Base-by-base conservation (phyloP, 768 basidiomycete genomes). In the Xerocomellus amylosporus region DNA sequence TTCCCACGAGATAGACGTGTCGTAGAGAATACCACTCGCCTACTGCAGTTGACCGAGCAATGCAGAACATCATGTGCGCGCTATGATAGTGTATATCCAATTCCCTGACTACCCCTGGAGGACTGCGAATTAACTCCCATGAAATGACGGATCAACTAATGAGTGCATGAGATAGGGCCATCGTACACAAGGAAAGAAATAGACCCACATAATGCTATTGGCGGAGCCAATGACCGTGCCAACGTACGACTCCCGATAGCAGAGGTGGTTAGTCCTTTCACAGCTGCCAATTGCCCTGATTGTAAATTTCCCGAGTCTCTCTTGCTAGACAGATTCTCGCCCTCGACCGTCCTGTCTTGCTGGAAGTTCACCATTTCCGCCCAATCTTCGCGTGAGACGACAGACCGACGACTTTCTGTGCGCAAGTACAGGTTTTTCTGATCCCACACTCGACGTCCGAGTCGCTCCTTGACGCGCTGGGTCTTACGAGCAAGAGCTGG, bases 381-480 rank as follows among this genome's bases (percentile, higher is more conserved):
- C 86, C 87, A 90, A 14, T 63, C 58, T 41, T 75, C 65, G 42
- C 75, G 75, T 22, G 75, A 65, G 33, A 87, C 60, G 2, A 58
- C 54, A 22, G 70, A 56, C 36, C 79, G 77, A 17, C 52, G 13
- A 12, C 42, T 39, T 33, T 56, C 51, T n/a, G 60, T 59, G 26
- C 64, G 64, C 44, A 90, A 50, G 61, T 79, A 91, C 4, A 92
- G 59, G 50, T 83, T 72, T 66, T 80, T 83, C 31, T 67, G 75
- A 6, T 58, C 66, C 87, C 87, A 90, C 1, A 91, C 81, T 12
- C 90, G 82, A n/a, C 90, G 81, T 9, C 87, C 87, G n/a, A 90
- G 71, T 30, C 81, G 76, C 71, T 91, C 88, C 70, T 89, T 89
- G n/a, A 83, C 53, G 17, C 88, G 80, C 57, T 85, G 81, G 3